Percentiles rank a stretch among this genome's conserved stretches.
Evolutionary conservation across 192 early-diverging fungal species (phyloP).

Genomic region (Coemansia sp.): DNA sequence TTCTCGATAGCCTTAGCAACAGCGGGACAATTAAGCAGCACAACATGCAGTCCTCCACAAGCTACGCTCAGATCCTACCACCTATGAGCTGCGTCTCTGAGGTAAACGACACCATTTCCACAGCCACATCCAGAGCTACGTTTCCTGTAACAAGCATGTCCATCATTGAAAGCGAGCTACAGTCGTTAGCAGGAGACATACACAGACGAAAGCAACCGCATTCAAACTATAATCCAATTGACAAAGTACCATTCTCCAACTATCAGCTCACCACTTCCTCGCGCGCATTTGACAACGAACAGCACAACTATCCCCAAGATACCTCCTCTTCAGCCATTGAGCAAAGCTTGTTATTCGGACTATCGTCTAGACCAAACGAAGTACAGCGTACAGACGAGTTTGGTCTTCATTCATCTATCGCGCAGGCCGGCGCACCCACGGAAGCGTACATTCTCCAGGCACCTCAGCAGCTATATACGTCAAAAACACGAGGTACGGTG

Average conservation of each 20-base stretch:
- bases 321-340: neutral
- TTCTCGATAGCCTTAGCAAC: conserved; percentile 47
- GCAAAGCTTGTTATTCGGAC: neutral
- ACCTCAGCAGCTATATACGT: conserved; percentile 20
- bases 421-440: neutral
- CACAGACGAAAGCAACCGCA: conserved; percentile 1
- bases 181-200: conserved; percentile 3
- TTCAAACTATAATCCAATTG: neutral
- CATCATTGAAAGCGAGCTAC: conserved; percentile 5
- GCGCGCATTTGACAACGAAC: neutral
- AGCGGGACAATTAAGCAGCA: conserved; percentile 12
- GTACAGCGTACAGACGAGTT: neutral
- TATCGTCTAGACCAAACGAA: neutral
- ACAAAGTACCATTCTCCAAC: conserved; percentile 19
- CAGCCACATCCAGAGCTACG: neutral
- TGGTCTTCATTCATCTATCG: neutral
- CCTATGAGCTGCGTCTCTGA: neutral
- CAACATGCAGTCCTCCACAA: neutral
- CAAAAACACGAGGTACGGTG: conserved; percentile 12
- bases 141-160: neutral
- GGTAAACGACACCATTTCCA: neutral
- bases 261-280: conserved; percentile 30
- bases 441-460: conserved; percentile 11
- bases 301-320: neutral
- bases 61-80: neutral